Percentiles rank a stretch among this genome's conserved stretches.
phyloP scores from a whole-genome alignment of 305 asterid genomes.

The Fraxinus floribunda region DNA sequence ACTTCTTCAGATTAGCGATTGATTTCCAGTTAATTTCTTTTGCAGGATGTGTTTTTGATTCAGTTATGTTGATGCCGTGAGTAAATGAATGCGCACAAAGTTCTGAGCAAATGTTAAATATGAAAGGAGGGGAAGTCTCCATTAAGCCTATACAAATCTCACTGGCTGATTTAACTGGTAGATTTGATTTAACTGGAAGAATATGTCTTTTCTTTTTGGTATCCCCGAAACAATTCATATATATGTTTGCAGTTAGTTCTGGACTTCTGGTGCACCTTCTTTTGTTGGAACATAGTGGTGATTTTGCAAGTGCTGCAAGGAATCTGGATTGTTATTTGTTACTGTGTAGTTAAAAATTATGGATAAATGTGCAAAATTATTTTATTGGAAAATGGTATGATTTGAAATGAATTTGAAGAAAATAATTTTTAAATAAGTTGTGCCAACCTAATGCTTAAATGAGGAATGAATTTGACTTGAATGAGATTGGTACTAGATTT shows the following conservation, averaged over 20 bases:
- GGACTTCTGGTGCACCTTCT: not conserved
- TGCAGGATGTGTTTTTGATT: conserved; percentile 22
- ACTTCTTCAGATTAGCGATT: not conserved
- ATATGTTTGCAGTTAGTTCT: not conserved
- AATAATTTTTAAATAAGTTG: too few species aligned
- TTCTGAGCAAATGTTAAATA: conserved; percentile 2
- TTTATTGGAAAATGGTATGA: too few species aligned
- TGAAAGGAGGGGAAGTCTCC: not conserved
- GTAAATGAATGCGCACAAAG: conserved; percentile 9
- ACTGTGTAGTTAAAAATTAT: not conserved
- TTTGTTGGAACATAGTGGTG: not conserved
- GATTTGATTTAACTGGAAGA: not conserved
- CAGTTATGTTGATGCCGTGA: not conserved
- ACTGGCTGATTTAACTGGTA: not conserved
- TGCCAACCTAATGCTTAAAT: not conserved
- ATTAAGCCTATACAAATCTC: conserved; percentile 12
- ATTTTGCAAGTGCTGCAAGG: not conserved
- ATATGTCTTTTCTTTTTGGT: not conserved
- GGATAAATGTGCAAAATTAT: too few species aligned
- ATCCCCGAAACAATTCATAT: not conserved
- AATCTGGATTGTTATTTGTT: not conserved
- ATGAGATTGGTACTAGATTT: too few species aligned
- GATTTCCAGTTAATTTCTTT: not conserved
- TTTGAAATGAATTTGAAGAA: too few species aligned
- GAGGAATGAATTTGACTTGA: not conserved